Percentiles rank a stretch among this genome's conserved stretches.
phyloP scores from a whole-genome alignment of 352 stramenopile species.

The Globisporangium recalcitrans region DNA sequence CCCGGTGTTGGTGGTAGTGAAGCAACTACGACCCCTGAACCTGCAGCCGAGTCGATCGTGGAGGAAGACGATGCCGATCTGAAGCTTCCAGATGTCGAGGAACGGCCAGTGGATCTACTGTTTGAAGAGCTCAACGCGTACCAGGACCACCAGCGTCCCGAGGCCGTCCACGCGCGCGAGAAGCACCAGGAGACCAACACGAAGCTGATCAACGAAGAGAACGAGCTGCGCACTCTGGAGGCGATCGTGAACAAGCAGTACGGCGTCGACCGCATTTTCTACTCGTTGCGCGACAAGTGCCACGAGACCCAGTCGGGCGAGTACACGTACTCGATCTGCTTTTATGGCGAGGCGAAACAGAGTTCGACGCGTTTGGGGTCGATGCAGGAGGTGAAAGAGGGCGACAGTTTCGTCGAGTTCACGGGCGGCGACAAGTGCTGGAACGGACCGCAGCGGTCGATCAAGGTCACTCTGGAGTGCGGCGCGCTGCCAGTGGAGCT shows the following conservation, averaged over 20 bases:
- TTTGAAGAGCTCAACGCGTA: constrained; percentile 44
- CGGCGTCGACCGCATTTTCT: constrained; percentile 56
- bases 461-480: constrained; percentile 75
- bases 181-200: constrained; percentile 34
- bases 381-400: constrained; percentile 39
- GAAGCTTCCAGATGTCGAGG: constrained; percentile 41
- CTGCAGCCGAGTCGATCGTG: constrained; percentile 14
- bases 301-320: constrained; percentile 57
- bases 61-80: constrained; percentile 38
- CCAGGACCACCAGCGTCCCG: constrained; percentile 35
- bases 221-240: constrained; percentile 29
- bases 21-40: neutral
- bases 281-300: constrained; percentile 65
- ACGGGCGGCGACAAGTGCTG: constrained; percentile 76
- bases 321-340: constrained; percentile 87
- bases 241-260: constrained; percentile 49
- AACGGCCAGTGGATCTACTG: constrained; percentile 54
- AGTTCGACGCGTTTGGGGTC: constrained; percentile 68
- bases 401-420: constrained; percentile 38
- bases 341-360: constrained; percentile 81
- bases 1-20: constrained; percentile 4
- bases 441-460: constrained; percentile 80
- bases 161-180: constrained; percentile 43
- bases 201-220: constrained; percentile 32
- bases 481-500: constrained; percentile 56